Conservation (phyloP, 2,329 filamentous ascomycete genomes). For the Sphaerulina populicola region DNA sequence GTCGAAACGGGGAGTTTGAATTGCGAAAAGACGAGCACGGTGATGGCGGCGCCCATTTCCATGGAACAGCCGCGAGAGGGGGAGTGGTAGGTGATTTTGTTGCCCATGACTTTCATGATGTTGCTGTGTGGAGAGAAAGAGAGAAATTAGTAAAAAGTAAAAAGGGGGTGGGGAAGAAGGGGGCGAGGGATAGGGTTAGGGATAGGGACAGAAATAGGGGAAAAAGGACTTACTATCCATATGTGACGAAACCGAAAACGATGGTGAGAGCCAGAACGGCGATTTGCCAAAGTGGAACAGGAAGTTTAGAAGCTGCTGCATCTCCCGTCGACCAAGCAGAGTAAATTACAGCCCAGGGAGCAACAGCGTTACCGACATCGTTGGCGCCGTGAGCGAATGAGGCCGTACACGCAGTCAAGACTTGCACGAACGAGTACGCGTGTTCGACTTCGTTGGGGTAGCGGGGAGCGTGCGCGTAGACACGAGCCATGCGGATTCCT, state of each 20-base stretch:
- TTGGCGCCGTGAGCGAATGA: conserved; percentile 65
- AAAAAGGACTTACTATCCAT: conserved; percentile 41
- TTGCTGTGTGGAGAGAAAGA: background rate
- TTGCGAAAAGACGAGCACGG: conserved; percentile 56
- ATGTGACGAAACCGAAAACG: conserved; percentile 52
- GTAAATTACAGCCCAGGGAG: conserved; percentile 56
- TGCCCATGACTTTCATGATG: conserved; percentile 54
- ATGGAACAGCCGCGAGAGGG: conserved; percentile 48
- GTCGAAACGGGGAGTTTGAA: conserved; percentile 56
- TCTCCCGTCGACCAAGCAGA: conserved; percentile 49
- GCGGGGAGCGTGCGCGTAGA: conserved; percentile 50
- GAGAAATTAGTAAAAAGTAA: background rate
- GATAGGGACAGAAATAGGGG: background rate
- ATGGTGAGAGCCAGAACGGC: conserved; percentile 54
- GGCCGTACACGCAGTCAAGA: conserved; percentile 61
- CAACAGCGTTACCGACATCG: conserved; percentile 56
- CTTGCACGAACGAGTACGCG: conserved; percentile 58
- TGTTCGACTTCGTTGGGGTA: conserved; percentile 57
- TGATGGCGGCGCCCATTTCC: conserved; percentile 55
- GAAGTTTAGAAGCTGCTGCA: conserved; percentile 46
- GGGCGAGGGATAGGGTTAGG: too few species aligned
- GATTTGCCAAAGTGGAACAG: conserved; percentile 67
- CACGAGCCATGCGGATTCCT: conserved; percentile 57
- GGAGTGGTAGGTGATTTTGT: conserved; percentile 53
- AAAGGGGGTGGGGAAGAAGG: too few species aligned